Evolutionary conservation across 2,329 filamentous ascomycete genomes (phyloP), one percentile per base, ranked within the genome.

Genomic region (Stagonosporopsis tanaceti): DNA sequence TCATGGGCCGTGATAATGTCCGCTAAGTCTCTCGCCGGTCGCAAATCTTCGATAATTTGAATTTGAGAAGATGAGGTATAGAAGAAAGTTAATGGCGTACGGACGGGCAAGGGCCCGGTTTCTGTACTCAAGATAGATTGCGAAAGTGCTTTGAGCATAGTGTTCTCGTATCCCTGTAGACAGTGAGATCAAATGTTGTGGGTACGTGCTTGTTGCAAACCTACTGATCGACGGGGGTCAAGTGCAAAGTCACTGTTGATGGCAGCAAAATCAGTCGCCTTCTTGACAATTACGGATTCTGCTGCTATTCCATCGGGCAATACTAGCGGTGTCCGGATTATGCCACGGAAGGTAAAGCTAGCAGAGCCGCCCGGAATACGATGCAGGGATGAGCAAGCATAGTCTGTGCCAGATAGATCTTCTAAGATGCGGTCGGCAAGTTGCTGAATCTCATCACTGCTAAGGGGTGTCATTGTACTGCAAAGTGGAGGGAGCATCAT

Each of bases 1-100:
- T 6, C 35, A 7, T 3, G 9, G 3, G 35, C 25, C 6, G 27
- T 47, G 5, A 53, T 20, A 1, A 53, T 39, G 3, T 28, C 40
- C 6, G 50, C 50, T 6, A 32, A 22, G 15, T 53, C 42, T 2
- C 25, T 25, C 2, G 42, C 42, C 14, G 50, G 50, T 20, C n/a
- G 15, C 14, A 47, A 42, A 11, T 53, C 42, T 35, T 53, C 42
- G 27, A 53, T 34, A 15, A 53, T 28, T 4, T 53, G 50, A 12
- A 47, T 35, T 3, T 35, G 20, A 3, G 28, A 24, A 6, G 20
- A 15, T 5, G 35, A 1, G 2, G 34, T 14, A 9, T 53, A 53
- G 30, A 41, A 46, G 9, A 47, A 17, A 15, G 6, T 22, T 1
- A 5, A 27, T 12, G 50, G 42, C 9, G 42, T 28, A 14, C 14